These are phyloP conservation scores for Ceratorhiza oryzae-sativae DNA, from an alignment of 1,284 basidiomycete species.

Conservation along the genomic window DNA sequence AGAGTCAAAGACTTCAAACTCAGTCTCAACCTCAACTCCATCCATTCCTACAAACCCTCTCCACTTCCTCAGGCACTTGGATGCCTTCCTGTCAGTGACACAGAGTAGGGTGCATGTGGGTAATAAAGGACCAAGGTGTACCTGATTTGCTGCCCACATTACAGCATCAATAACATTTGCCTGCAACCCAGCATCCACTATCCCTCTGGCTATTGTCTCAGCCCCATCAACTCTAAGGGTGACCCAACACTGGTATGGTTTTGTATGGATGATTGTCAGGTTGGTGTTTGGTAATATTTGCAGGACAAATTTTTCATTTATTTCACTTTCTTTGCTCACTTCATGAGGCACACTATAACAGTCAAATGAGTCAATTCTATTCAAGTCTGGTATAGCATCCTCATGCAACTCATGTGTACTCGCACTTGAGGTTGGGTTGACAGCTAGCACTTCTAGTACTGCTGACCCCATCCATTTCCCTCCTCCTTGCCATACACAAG, in stretches of 20 bases:
- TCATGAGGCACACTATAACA: not conserved
- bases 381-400: not conserved
- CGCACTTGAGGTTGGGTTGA: not conserved
- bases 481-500: not conserved
- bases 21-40: conserved; percentile 38
- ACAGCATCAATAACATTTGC: conserved; percentile 46
- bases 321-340: not conserved
- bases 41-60: conserved; percentile 45
- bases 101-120: conserved; percentile 43
- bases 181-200: conserved; percentile 49
- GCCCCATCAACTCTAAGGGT: not conserved
- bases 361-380: not conserved
- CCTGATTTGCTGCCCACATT: conserved; percentile 43
- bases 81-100: conserved; percentile 50
- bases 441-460: not conserved
- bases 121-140: conserved; percentile 40
- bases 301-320: not conserved
- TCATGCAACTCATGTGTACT: not conserved
- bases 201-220: not conserved
- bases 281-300: not conserved
- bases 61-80: conserved; percentile 47
- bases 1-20: conserved; percentile 51
- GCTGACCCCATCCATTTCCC: not conserved
- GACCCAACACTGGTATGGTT: not conserved
- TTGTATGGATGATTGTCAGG: not conserved